Evolutionary conservation across 441 rosid species (phyloP), one percentile per base, ranked within the genome.

Genomic region (Monsonia emarginata): DNA sequence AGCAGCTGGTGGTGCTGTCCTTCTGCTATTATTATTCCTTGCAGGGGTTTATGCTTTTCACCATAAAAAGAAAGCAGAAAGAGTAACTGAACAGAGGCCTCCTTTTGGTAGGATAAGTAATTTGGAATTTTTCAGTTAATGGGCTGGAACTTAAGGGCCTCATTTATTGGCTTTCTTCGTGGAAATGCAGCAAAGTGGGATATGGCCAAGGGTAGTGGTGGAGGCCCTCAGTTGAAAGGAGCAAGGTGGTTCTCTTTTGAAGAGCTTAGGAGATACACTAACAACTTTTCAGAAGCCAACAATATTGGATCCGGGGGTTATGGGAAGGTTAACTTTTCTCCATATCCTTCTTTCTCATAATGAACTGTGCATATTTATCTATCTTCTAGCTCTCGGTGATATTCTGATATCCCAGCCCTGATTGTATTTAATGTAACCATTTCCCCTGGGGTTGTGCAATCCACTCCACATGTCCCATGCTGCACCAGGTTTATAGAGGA

Each of bases 301-400:
- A 76, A 72, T 60, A 67, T 87, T 66, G 95, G 98, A 19, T 81
- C 85, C 2, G 97, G 98, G 16, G 95, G 93, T 52, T 88, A 86
- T 70, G 98, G 98, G 72, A 88, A 88, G 91, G 96, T 89, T 60
- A 48, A 19, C 56, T 48, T 18, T n/a, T n/a, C n/a, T n/a, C n/a
- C n/a, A n/a, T 16, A 42, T 30, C 30, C 14, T 10, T 27, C 59
- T 38, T 11, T 5, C 18, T 13, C 26, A 27, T 10, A 65, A 9
- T 27, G 1, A 26, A 54, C 21, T 28, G 25, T 21, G 50, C 40
- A 34, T 34, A 34, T 34, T 34, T 34, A 34, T 34, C 0, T 34
- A 34, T 3, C 7, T 34, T n/a, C n/a, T n/a, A n/a, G n/a, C n/a
- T n/a, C n/a, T n/a, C n/a, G n/a, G n/a, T n/a, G n/a, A n/a, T n/a